Percentiles rank a stretch among this genome's conserved stretches.
Conservation (phyloP, 345 rosid species). For the Mallotus nudiflorus region DNA sequence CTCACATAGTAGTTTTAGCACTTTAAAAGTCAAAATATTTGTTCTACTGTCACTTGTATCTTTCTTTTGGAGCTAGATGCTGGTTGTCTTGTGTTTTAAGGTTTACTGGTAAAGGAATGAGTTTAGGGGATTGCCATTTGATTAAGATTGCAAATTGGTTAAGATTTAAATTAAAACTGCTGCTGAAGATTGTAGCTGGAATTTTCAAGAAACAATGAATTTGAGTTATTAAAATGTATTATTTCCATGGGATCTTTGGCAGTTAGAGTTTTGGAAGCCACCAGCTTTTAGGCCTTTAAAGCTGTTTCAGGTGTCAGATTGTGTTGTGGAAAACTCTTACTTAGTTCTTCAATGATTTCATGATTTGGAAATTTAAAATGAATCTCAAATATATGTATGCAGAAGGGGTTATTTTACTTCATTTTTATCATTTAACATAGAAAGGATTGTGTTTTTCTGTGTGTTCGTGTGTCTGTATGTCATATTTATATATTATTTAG, state of each 20-base stretch:
- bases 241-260: background rate
- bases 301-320: background rate
- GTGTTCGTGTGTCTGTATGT: too few species aligned
- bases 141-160: background rate
- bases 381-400: too few species aligned
- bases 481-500: too few species aligned
- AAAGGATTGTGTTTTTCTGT: too few species aligned
- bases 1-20: background rate
- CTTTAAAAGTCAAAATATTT: background rate
- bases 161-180: background rate
- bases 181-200: background rate
- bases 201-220: background rate
- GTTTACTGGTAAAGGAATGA: background rate
- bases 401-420: too few species aligned
- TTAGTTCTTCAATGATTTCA: too few species aligned
- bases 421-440: too few species aligned
- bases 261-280: background rate
- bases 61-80: background rate
- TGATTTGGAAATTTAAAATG: background rate
- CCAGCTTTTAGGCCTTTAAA: background rate
- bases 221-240: background rate
- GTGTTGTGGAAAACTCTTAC: too few species aligned
- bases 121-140: background rate
- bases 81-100: background rate
- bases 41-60: background rate